These are phyloP conservation scores for Sphenostylis stenocarpa DNA, from an alignment of 306 rosid species.

Conservation along the genomic window DNA sequence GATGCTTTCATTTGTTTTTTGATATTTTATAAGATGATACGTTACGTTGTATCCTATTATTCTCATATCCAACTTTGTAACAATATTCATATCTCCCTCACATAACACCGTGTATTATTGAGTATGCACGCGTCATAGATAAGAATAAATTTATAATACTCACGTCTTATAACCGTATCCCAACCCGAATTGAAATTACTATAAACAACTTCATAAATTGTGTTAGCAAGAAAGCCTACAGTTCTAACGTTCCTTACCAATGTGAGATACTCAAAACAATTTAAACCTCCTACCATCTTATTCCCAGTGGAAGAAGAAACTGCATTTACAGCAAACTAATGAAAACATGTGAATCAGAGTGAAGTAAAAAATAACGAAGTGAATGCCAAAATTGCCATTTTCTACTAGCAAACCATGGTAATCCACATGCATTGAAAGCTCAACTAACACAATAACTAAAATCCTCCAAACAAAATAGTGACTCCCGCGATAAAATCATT, in stretches of 20 bases:
- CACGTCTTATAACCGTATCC: slow-evolving; percentile 1
- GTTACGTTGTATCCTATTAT: background rate
- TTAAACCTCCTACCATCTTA: slow-evolving; percentile 25
- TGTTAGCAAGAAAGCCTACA: background rate
- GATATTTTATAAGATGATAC: background rate
- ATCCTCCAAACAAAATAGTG: background rate
- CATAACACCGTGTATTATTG: background rate
- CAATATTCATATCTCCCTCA: background rate
- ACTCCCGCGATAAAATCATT: background rate
- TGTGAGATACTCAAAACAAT: background rate
- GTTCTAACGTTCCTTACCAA: background rate
- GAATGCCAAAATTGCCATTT: background rate
- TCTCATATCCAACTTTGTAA: background rate
- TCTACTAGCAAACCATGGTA: slow-evolving; percentile 17
- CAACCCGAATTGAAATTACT: slow-evolving; percentile 10
- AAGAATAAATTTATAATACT: slow-evolving; percentile 5
- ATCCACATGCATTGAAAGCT: slow-evolving; percentile 8
- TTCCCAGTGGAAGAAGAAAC: background rate
- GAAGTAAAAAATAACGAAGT: background rate
- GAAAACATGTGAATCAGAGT: background rate
- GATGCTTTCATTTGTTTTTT: background rate
- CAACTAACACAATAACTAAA: slow-evolving; percentile 23
- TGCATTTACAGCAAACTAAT: background rate
- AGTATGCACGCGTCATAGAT: background rate
- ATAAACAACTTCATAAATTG: slow-evolving; percentile 18